Evolutionary conservation across 176 grass and related monocot genomes (phyloP).

Genomic region (Eleusine indica): DNA sequence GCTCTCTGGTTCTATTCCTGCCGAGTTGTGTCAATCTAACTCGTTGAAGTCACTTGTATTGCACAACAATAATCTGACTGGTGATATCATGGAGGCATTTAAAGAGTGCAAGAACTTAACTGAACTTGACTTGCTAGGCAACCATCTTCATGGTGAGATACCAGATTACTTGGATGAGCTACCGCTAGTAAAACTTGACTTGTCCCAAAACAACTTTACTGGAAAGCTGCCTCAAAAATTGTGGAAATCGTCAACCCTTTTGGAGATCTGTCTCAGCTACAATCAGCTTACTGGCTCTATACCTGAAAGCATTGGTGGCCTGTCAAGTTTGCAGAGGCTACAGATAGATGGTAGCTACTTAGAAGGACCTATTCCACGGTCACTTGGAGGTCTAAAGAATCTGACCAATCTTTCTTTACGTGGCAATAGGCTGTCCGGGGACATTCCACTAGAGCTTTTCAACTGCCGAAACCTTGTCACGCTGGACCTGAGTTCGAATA

Average conservation of each 20-base stretch:
- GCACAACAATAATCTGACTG: conserved; percentile 73
- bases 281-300: conserved; percentile 74
- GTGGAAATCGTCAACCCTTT: conserved; percentile 72
- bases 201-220: conserved; percentile 81
- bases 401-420: conserved; percentile 80
- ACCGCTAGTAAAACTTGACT: conserved; percentile 73
- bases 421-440: conserved; percentile 78
- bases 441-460: conserved; percentile 86
- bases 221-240: conserved; percentile 66
- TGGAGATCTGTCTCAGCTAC: conserved; percentile 72
- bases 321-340: conserved; percentile 69
- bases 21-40: conserved; percentile 61
- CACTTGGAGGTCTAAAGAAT: conserved; percentile 71
- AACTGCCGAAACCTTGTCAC: conserved; percentile 78
- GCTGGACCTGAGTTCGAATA: conserved; percentile 80
- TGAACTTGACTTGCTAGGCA: conserved; percentile 72
- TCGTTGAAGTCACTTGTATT: conserved; percentile 63
- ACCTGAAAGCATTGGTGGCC: conserved; percentile 62
- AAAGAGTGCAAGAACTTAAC: conserved; percentile 74
- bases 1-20: conserved; percentile 73
- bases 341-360: conserved; percentile 80
- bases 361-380: conserved; percentile 68
- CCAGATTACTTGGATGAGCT: conserved; percentile 75
- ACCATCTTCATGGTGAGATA: conserved; percentile 85
- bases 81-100: conserved; percentile 66